Conservation (phyloP, 257 asterid genomes). For the Thymus mandschuricus region DNA sequence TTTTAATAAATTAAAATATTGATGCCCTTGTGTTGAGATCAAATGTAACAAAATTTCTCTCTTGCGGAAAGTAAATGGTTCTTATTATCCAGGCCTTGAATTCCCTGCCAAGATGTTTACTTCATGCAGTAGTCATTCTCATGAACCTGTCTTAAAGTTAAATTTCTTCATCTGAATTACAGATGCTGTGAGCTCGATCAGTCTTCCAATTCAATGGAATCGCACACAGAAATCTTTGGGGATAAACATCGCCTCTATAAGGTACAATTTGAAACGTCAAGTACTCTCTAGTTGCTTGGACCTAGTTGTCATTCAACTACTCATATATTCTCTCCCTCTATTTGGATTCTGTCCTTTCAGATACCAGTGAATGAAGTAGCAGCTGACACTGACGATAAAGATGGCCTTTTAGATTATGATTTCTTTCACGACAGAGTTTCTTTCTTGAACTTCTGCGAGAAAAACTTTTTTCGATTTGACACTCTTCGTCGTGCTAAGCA, state of each 20-base stretch:
- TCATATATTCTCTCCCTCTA: neutral
- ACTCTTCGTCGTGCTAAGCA: slow-evolving; percentile 76
- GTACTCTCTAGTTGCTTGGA: slow-evolving; percentile 13
- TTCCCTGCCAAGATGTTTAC: neutral
- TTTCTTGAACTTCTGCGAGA: slow-evolving; percentile 69
- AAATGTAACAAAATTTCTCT: slow-evolving; percentile 3
- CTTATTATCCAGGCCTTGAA: neutral
- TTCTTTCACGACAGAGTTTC: slow-evolving; percentile 55
- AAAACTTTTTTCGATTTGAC: slow-evolving; percentile 62
- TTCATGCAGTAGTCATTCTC: neutral
- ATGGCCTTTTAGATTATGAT: slow-evolving; percentile 47
- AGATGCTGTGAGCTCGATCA: slow-evolving; percentile 50
- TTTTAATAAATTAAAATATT: neutral
- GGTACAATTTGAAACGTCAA: slow-evolving; percentile 39
- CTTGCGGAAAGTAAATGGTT: neutral
- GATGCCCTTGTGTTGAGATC: neutral
- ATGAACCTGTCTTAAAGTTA: neutral
- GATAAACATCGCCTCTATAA: slow-evolving; percentile 55
- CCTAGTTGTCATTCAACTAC: slow-evolving; percentile 9
- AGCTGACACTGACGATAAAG: slow-evolving; percentile 52
- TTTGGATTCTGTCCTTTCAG: slow-evolving; percentile 33
- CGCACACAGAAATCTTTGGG: slow-evolving; percentile 49
- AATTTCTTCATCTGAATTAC: slow-evolving; percentile 27
- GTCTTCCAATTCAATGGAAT: slow-evolving; percentile 37
- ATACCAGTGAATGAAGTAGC: slow-evolving; percentile 43